Conservation (phyloP, 208 protist genomes). For the Acanthamoeba lenticulata region DNA sequence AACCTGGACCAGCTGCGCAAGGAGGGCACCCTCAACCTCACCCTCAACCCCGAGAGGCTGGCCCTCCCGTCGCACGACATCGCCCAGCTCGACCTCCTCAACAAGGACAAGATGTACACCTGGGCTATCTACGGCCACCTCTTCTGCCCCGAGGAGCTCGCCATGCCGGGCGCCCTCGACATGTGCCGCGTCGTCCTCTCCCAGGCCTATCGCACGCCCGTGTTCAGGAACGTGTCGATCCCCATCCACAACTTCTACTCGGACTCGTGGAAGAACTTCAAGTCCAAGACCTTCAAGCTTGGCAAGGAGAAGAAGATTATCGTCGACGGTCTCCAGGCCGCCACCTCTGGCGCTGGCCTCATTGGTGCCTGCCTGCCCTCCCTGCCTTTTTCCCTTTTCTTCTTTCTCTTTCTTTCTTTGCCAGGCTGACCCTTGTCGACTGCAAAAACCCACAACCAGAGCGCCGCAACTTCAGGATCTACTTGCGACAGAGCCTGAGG, state of each 20-base stretch:
- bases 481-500: constrained; percentile 37
- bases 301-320: constrained; percentile 52
- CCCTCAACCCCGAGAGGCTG: constrained; percentile 31
- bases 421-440: background rate
- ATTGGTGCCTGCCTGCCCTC: background rate
- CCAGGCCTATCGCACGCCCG: constrained; percentile 18
- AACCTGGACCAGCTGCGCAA: constrained; percentile 46
- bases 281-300: constrained; percentile 54
- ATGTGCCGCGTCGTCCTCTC: constrained; percentile 5
- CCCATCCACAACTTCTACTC: constrained; percentile 47
- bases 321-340: constrained; percentile 8
- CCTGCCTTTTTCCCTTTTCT: background rate
- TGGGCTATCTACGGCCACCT: constrained; percentile 27
- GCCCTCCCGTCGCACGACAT: constrained; percentile 43
- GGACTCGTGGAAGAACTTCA: constrained; percentile 31
- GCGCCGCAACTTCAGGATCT: constrained; percentile 12
- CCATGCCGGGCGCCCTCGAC: background rate
- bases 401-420: background rate
- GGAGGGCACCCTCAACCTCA: constrained; percentile 46
- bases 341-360: background rate
- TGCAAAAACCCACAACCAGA: background rate
- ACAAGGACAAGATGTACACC: constrained; percentile 17
- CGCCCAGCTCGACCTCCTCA: background rate
- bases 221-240: constrained; percentile 56
- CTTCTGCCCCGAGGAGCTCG: constrained; percentile 51